Evolutionary conservation across 805 yeast species (phyloP), one percentile per base, ranked within the genome.

Genomic region (Candida fluviatilis): DNA sequence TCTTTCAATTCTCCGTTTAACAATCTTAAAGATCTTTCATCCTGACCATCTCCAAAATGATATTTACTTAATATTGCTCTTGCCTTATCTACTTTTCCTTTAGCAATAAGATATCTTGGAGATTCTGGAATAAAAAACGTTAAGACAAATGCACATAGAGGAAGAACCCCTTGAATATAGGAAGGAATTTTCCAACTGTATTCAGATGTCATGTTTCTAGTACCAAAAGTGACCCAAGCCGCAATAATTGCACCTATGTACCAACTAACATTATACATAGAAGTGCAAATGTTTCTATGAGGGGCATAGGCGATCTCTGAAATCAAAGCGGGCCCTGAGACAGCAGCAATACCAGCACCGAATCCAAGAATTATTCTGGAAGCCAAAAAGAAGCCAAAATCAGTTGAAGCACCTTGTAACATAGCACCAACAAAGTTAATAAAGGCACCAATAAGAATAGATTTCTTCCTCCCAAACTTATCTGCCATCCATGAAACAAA

Each of bases 101-200:
- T 64, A 18, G 65, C 55, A 36, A 73, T 50, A 34, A 62, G 60
- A 48, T 41, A 74, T 50, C 78, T 59, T 43, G 79, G 79, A 12
- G 73, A 66, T 50, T 74, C 78, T 16, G 80, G 80, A 38, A 71
- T 61, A 57, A 55, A 66, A 32, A 70, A 42, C 18, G 64, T 49
- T 2, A 44, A 2, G 7, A 63, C 16, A 49, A 73, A 78, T 17
- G 70, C 13, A 2, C 66, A 17, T 21, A 21, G 24, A 2, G 82
- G 79, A 45, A 71, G 58, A 13, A 62, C 50, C 30, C 71, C 75
- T 55, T 78, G 83, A 30, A 77, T 42, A 36, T 64, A 64, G 10
- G 78, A 64, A 28, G 83, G 82, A 38, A 76, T 59, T 57, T 77
- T 72, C 82, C 82, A 77, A 18, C 69, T 58, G 64, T 69, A 67